Evolutionary conservation across 495 filamentous ascomycete species (phyloP), one percentile per base, ranked within the genome.

Genomic region (Xylaria intraflava): DNA sequence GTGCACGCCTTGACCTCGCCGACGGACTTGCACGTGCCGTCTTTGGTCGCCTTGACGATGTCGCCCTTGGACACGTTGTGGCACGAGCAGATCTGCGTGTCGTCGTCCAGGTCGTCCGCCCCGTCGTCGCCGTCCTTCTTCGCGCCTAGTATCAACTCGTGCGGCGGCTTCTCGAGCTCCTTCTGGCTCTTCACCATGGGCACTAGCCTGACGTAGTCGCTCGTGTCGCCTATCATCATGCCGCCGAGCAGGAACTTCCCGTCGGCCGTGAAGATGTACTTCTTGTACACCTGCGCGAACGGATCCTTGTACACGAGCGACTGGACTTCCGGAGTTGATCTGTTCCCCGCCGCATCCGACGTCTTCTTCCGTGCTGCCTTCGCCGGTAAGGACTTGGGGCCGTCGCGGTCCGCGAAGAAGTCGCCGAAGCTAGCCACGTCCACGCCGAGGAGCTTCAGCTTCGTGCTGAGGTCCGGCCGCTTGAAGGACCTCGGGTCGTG

Each of bases 181-280:
- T 94, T 95, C 60, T 91, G 87, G 53, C 77, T 82, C 71, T 93
- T 97, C 27, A 94, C 91, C 77, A 95, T 85, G n/a, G 89, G 87
- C 6, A 95, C 92, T 36, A 97, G 72, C 62, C 95, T 95, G 69
- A 96, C 80, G 65, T 96, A 97, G 68, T 97, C 92, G 54, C 80
- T 85, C 0, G 90, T 95, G 68, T 97, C 92, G 31, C 92, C 92
- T 52, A 97, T 95, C 87, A 97, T 96, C 91, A 97, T 97, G 2
- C 92, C 92, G 16, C 92, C 92, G 6, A 97, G 81, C 2, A 97
- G 73, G 66, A 89, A 93, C 64, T 95, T 95, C 20, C 92, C 92
- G 64, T 97, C 92, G 64, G 85, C 68, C 2, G 91, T 95, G 60
- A 96, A 96, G 6, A 97, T 71, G 68, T 90, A 97, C 68, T 97